A percentile compares a stretch with the other conserved stretches of the same genome.
These are phyloP conservation scores for Leccinum rimulosum DNA, from an alignment of 768 basidiomycete species.

Conservation along the genomic window DNA sequence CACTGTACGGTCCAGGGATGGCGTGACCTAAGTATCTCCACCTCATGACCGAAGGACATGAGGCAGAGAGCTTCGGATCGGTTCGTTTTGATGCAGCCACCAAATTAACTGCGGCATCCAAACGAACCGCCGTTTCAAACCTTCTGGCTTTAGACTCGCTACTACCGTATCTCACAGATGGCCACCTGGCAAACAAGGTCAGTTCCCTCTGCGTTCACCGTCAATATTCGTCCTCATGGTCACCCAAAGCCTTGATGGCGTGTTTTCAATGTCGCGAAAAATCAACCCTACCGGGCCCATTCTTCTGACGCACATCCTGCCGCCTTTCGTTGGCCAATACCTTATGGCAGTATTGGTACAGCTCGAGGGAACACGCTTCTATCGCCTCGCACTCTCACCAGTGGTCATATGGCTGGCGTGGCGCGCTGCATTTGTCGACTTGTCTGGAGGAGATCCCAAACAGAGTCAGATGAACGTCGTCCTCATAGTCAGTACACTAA, in stretches of 20 bases:
- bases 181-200: not conserved
- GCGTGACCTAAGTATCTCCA: too few relatives aligned
- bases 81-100: too few relatives aligned
- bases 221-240: not conserved
- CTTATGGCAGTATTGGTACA: slow-evolving; percentile 51
- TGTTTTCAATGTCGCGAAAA: slow-evolving; percentile 9
- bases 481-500: slow-evolving; percentile 19
- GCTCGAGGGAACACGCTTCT: slow-evolving; percentile 35
- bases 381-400: slow-evolving; percentile 51
- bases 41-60: too few relatives aligned
- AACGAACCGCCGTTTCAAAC: not conserved
- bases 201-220: not conserved
- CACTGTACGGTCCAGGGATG: too few relatives aligned
- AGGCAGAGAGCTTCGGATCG: too few relatives aligned
- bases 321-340: slow-evolving; percentile 47
- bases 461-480: slow-evolving; percentile 14
- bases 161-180: not conserved
- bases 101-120: too few relatives aligned
- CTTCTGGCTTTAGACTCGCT: not conserved
- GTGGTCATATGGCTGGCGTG: slow-evolving; percentile 44
- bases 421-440: slow-evolving; percentile 32
- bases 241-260: not conserved
- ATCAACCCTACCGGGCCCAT: slow-evolving; percentile 13
- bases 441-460: slow-evolving; percentile 18
- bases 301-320: slow-evolving; percentile 38